These are phyloP conservation scores for Lineolata rhizophorae DNA, from an alignment of 495 filamentous ascomycete genomes.

Conservation along the genomic window DNA sequence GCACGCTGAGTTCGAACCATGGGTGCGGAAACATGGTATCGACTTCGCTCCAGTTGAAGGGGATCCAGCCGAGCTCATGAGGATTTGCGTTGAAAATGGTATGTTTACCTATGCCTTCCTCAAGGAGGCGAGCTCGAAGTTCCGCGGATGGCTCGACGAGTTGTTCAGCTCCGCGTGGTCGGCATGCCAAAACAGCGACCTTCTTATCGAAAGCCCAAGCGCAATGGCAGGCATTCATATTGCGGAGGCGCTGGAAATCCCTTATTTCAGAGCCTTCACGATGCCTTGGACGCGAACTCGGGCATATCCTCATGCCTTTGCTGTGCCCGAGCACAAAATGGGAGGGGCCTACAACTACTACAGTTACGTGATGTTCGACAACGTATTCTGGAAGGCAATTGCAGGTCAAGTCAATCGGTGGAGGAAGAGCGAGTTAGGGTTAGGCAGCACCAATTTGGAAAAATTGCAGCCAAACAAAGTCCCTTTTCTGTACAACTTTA, in stretches of 20 bases:
- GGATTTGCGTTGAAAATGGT: slow-evolving; percentile 86
- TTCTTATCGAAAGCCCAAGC: slow-evolving; percentile 87
- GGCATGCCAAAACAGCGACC: slow-evolving; percentile 69
- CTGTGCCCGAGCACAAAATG: slow-evolving; percentile 83
- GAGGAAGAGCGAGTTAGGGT: slow-evolving; percentile 55
- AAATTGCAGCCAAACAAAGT: slow-evolving; percentile 93
- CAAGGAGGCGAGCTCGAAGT: slow-evolving; percentile 65
- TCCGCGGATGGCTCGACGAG: slow-evolving; percentile 84
- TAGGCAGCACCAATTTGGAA: slow-evolving; percentile 64
- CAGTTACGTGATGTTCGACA: slow-evolving; percentile 94
- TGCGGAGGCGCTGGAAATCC: slow-evolving; percentile 82
- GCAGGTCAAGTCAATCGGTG: slow-evolving; percentile 83
- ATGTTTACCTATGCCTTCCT: slow-evolving; percentile 93
- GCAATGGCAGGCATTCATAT: slow-evolving; percentile 98
- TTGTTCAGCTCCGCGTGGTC: slow-evolving; percentile 65
- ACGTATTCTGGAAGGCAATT: slow-evolving; percentile 86
- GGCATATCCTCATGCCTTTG: slow-evolving; percentile 92
- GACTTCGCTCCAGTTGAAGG: slow-evolving; percentile 75
- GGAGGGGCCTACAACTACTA: slow-evolving; percentile 88
- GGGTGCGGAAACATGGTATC: slow-evolving; percentile 81
- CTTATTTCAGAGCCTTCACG: slow-evolving; percentile 93
- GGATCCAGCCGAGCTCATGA: slow-evolving; percentile 86
- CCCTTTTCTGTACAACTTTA: slow-evolving; percentile 95
- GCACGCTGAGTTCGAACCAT: slow-evolving; percentile 69
- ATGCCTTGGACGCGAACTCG: slow-evolving; percentile 97